Percentiles rank a stretch among this genome's conserved stretches.
These are phyloP conservation scores for Euclidium syriacum DNA, from an alignment of 345 rosid species.

Conservation along the genomic window DNA sequence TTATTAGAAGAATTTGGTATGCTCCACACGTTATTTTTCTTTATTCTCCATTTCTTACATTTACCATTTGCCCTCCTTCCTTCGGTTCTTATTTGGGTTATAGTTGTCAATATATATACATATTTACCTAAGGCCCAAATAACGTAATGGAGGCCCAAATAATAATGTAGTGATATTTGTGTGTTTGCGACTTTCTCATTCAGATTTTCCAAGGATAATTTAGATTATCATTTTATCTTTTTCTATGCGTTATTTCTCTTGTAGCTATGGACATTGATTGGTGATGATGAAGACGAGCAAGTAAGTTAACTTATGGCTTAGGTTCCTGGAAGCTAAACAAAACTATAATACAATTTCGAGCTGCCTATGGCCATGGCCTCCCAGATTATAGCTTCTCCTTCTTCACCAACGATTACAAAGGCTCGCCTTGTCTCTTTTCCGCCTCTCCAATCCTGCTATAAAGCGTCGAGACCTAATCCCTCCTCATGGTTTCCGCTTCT, in stretches of 20 bases:
- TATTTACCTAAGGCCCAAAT: no score
- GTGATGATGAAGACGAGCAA: conserved; percentile 20
- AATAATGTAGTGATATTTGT: not conserved
- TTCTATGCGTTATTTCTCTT: not conserved
- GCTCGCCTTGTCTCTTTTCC: conserved; percentile 20
- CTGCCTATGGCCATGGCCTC: conserved; percentile 44
- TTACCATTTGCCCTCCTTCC: no score
- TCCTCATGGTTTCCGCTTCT: conserved; percentile 33
- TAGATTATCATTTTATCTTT: not conserved
- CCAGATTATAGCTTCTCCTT: conserved; percentile 35
- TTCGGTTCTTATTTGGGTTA: no score
- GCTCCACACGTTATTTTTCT: no score
- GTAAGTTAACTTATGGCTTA: conserved; percentile 22
- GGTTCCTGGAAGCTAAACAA: conserved; percentile 8
- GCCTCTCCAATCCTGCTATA: conserved; percentile 26
- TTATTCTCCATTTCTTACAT: no score
- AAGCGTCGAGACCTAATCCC: conserved; percentile 30
- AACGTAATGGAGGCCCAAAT: no score
- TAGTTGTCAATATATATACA: no score
- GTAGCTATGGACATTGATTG: conserved; percentile 17
- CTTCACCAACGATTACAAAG: conserved; percentile 33
- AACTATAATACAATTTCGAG: conserved; percentile 6
- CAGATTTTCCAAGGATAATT: conserved; percentile 24
- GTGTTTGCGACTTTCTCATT: conserved; percentile 13
- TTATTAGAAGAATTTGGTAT: no score